Evolutionary conservation across 2,329 filamentous ascomycete species (phyloP), one percentile per base, ranked within the genome.

Genomic region (Penicillium brasilianum): DNA sequence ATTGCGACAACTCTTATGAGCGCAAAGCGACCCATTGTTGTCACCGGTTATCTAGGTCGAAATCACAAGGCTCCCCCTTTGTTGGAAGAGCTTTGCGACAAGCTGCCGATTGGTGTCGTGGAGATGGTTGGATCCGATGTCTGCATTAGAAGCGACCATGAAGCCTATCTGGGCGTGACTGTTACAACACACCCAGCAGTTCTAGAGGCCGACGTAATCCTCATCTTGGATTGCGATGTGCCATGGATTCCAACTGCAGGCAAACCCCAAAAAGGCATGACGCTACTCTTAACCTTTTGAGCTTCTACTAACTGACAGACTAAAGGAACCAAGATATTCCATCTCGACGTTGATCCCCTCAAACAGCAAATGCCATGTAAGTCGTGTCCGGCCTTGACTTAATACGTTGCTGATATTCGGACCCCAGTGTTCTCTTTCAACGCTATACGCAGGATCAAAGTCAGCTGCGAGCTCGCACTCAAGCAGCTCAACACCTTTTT

Each of bases 211-310:
- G 93, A 97, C 72, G 87, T 91, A 6, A 94, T 97, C 60, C 68
- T 97, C 0, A 88, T 96, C 4, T 69, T 96, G 28, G 90, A 97
- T 75, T 94, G 91, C 65, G 93, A 97, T 71, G 92, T 96, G 0
- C 93, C 93, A 0, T 97, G 92, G 92, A 93, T 97, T 61, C 87
- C 88, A 13, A 94, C 91, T 0, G 85, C 87, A 60, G 87, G 85
- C 71, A 79, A 81, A 41, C 87, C 87, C 0, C 41, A 55, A 16
- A 61, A 57, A 10, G 63, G 65, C 63, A 60, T 14, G 16, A 9
- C 11, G 7, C 2, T 14, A 1, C 18, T 4, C 11, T 4, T 9
- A 22, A 1, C 5, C 2, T 13, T 16, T 32, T 0, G 8, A 36
- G n/a, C 2, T 2, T 46, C n/a, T 50, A 36, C 48, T 61, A 18